Evolutionary conservation across 192 early-diverging fungal genomes (phyloP).

Genomic region (Glomus cerebriforme): DNA sequence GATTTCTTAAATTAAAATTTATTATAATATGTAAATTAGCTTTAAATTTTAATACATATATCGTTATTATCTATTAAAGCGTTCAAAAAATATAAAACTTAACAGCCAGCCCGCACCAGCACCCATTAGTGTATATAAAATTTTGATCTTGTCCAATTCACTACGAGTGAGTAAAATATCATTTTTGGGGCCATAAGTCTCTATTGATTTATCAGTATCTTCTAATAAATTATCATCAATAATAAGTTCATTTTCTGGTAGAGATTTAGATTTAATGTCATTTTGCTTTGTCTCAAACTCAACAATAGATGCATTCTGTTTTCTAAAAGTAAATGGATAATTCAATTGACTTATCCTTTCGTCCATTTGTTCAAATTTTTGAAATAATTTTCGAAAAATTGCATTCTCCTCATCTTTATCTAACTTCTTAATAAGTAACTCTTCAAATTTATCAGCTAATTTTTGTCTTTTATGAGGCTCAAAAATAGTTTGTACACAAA

Average conservation of each 20-base stretch:
- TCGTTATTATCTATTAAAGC: neutral
- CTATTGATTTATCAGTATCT: neutral
- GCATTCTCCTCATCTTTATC: neutral
- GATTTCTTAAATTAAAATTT: too few relatives aligned
- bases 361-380: neutral
- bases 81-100: neutral
- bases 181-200: neutral
- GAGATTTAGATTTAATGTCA: neutral
- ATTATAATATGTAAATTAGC: too few relatives aligned
- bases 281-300: neutral
- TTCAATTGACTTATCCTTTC: neutral
- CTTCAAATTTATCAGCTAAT: slow-evolving; percentile 70
- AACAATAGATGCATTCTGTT: neutral
- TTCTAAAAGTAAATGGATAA: neutral
- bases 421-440: slow-evolving; percentile 8
- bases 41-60: too few relatives aligned
- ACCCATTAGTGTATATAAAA: neutral
- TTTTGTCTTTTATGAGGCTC: slow-evolving; percentile 71
- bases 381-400: neutral
- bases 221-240: too few relatives aligned
- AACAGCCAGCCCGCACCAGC: neutral
- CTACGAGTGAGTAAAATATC: neutral
- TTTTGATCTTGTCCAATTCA: neutral
- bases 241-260: neutral
- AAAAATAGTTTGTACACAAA: slow-evolving; percentile 72